These are phyloP conservation scores for Teunomyces pallodes DNA, from an alignment of 805 yeast species.

Conservation along the genomic window DNA sequence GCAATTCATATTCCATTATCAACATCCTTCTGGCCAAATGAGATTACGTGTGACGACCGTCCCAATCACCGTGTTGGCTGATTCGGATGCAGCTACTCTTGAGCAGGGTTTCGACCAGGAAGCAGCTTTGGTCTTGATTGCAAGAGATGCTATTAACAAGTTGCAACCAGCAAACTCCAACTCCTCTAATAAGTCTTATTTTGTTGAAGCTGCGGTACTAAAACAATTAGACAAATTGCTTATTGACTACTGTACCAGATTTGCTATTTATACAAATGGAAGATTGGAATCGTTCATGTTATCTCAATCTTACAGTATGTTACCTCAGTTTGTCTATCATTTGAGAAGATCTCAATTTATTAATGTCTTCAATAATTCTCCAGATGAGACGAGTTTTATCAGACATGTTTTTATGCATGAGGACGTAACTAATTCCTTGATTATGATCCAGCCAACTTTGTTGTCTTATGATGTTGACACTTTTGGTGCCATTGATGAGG, in stretches of 20 bases:
- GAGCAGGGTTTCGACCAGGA: conserved; percentile 63
- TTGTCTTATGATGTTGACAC: conserved; percentile 52
- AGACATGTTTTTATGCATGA: conserved; percentile 63
- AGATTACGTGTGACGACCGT: conserved; percentile 63
- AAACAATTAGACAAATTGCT: conserved; percentile 49
- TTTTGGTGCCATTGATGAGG: conserved; percentile 34
- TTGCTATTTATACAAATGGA: conserved; percentile 48
- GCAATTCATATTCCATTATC: conserved; percentile 61
- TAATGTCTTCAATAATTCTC: conserved; percentile 66
- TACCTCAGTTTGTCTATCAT: conserved; percentile 68
- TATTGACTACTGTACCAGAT: conserved; percentile 46
- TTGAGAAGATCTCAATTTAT: conserved; percentile 64
- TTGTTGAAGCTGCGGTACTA: conserved; percentile 32
- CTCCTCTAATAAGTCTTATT: conserved; percentile 14
- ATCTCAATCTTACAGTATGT: conserved; percentile 47
- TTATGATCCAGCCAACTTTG: conserved; percentile 70
- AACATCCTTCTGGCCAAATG: conserved; percentile 56
- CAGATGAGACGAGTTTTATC: conserved; percentile 67
- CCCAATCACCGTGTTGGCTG: conserved; percentile 41
- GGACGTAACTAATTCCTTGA: conserved; percentile 56
- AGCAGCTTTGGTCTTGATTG: conserved; percentile 60
- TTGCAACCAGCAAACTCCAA: conserved; percentile 22
- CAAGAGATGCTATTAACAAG: conserved; percentile 51
- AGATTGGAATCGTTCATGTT: conserved; percentile 49
- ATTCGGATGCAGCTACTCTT: conserved; percentile 39